A percentile compares a stretch with the other conserved stretches of the same genome.
phyloP scores from a whole-genome alignment of 2,329 filamentous ascomycete species.

The Cercospora zeina region DNA sequence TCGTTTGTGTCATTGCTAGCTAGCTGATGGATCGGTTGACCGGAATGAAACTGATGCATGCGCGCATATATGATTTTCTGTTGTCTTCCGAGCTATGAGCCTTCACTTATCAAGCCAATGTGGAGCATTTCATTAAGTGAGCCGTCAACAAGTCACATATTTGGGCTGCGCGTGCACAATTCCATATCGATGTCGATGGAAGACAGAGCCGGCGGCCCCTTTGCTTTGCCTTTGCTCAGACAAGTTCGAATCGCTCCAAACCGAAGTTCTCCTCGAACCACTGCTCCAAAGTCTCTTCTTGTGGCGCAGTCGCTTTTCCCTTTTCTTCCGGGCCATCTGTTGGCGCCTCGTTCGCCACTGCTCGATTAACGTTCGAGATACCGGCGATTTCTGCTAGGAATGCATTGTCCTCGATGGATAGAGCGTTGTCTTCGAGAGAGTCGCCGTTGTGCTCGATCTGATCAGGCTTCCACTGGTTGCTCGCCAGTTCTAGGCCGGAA shows the following conservation, averaged over 20 bases:
- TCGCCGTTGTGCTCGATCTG: neutral
- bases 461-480: neutral
- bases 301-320: neutral
- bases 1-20: slow-evolving; percentile 1
- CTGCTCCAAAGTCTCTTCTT: slow-evolving; percentile 24
- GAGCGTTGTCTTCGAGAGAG: neutral
- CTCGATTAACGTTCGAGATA: neutral
- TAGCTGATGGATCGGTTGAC: neutral
- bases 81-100: neutral
- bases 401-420: slow-evolving; percentile 9
- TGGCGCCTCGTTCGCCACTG: neutral
- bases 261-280: slow-evolving; percentile 38
- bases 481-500: neutral
- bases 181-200: neutral
- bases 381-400: slow-evolving; percentile 7
- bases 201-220: neutral
- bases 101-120: neutral
- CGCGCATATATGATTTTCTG: neutral
- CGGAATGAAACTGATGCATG: neutral
- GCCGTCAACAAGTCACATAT: neutral
- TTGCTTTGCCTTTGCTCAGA: slow-evolving; percentile 20
- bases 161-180: neutral
- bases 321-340: neutral
- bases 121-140: neutral
- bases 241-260: slow-evolving; percentile 31